Conservation (phyloP, 2,329 filamentous ascomycete species). For the Aspergillus fischeri region DNA sequence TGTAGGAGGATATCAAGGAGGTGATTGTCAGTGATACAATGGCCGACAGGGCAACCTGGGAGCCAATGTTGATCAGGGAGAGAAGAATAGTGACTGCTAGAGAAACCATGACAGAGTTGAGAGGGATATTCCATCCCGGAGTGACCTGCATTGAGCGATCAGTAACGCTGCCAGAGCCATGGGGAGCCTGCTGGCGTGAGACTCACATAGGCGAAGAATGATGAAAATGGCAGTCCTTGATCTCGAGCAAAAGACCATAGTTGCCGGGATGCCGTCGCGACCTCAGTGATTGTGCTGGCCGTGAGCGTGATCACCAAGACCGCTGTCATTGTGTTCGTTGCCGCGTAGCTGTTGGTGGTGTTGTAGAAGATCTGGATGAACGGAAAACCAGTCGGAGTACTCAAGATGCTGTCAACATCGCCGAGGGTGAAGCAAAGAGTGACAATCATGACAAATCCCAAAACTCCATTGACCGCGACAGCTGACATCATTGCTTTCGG, state of each 20-base stretch:
- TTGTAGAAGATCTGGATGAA: constrained; percentile 58
- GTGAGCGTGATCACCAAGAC: constrained; percentile 49
- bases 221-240: constrained; percentile 37
- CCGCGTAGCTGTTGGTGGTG: constrained; percentile 46
- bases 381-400: constrained; percentile 49
- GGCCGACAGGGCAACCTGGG: constrained; percentile 42
- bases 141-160: constrained; percentile 26
- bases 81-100: constrained; percentile 43
- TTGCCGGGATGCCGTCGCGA: constrained; percentile 56
- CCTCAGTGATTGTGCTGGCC: constrained; percentile 49
- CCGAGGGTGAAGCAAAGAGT: constrained; percentile 53
- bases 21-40: constrained; percentile 42
- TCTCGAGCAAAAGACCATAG: constrained; percentile 53
- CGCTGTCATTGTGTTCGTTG: constrained; percentile 48
- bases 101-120: constrained; percentile 46
- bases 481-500: constrained; percentile 50
- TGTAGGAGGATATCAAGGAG: constrained; percentile 41
- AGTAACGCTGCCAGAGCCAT: background rate
- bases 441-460: constrained; percentile 56
- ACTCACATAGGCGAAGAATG: constrained; percentile 36
- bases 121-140: constrained; percentile 40
- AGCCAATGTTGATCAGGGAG: constrained; percentile 51
- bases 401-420: constrained; percentile 44
- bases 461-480: constrained; percentile 48
- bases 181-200: background rate